Conservation (phyloP, 768 basidiomycete genomes). For the Tricholoma sp. region DNA sequence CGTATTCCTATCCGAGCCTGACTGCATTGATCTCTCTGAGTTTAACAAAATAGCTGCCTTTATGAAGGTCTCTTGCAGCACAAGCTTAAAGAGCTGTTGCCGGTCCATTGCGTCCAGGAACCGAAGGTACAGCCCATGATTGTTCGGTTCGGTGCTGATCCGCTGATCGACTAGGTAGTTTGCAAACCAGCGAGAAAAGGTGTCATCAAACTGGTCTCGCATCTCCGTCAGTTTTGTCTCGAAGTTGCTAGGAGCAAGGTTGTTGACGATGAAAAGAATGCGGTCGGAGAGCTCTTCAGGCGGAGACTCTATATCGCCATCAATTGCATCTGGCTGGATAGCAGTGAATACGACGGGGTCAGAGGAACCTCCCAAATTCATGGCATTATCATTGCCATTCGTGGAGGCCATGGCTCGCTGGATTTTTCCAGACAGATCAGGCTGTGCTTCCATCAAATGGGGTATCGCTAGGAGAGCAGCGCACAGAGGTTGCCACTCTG, state of each 20-base stretch:
- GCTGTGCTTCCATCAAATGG: slow-evolving; percentile 78
- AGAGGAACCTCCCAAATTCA: slow-evolving; percentile 22
- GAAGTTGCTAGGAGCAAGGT: slow-evolving; percentile 92
- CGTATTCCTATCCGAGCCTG: slow-evolving; percentile 76
- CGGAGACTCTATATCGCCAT: slow-evolving; percentile 62
- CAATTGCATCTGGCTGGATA: slow-evolving; percentile 66
- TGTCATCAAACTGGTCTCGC: slow-evolving; percentile 76
- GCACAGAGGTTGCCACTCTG: slow-evolving; percentile 92
- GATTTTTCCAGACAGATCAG: slow-evolving; percentile 70
- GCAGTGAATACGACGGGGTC: slow-evolving; percentile 66
- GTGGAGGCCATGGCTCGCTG: slow-evolving; percentile 63
- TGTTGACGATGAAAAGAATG: slow-evolving; percentile 97
- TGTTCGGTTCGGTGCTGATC: slow-evolving; percentile 94
- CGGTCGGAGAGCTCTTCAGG: slow-evolving; percentile 87
- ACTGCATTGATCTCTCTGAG: slow-evolving; percentile 84
- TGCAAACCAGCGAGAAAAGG: slow-evolving; percentile 92
- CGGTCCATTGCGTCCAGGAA: slow-evolving; percentile 83
- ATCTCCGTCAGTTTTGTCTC: slow-evolving; percentile 85
- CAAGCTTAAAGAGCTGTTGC: slow-evolving; percentile 60
- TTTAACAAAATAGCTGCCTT: slow-evolving; percentile 87
- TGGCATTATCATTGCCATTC: slow-evolving; percentile 40
- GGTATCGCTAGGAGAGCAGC: slow-evolving; percentile 84
- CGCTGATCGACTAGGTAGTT: slow-evolving; percentile 97
- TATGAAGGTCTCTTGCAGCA: slow-evolving; percentile 90
- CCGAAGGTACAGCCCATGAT: slow-evolving; percentile 91